A percentile compares a stretch with the other conserved stretches of the same genome.
These are phyloP conservation scores for Angophora floribunda DNA, from an alignment of 345 rosid species.

Conservation along the genomic window DNA sequence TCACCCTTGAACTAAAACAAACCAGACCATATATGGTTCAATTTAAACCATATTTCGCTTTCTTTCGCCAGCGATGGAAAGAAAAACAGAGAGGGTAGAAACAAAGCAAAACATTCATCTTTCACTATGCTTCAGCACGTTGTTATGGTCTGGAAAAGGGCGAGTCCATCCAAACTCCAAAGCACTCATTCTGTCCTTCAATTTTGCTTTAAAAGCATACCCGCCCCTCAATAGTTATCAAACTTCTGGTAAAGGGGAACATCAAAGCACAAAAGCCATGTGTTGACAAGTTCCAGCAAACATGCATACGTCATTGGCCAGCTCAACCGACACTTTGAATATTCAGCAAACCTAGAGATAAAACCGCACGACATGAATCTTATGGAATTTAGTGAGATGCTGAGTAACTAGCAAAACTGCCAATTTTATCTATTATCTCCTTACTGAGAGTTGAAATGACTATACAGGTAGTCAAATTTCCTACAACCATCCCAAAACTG, in stretches of 20 bases:
- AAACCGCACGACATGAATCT: neutral
- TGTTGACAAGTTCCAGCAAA: neutral
- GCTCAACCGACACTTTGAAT: neutral
- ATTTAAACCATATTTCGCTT: neutral
- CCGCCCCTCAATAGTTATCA: neutral
- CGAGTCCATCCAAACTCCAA: neutral
- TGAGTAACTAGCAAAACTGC: neutral
- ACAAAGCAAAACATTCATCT: neutral
- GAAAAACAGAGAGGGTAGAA: neutral
- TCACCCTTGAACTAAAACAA: neutral
- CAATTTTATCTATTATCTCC: neutral
- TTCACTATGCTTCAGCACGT: neutral
- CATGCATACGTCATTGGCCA: neutral
- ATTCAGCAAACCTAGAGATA: neutral
- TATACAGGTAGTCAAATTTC: neutral
- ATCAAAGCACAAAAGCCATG: neutral
- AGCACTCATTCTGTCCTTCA: neutral
- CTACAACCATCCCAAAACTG: neutral
- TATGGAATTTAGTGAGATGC: neutral
- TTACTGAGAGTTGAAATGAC: neutral
- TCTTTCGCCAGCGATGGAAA: neutral
- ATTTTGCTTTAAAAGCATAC: neutral
- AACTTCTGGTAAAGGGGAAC: neutral
- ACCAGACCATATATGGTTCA: neutral
- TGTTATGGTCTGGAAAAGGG: neutral